phyloP scores from a whole-genome alignment of 805 yeast species.

The Brettanomyces naardenensis region DNA sequence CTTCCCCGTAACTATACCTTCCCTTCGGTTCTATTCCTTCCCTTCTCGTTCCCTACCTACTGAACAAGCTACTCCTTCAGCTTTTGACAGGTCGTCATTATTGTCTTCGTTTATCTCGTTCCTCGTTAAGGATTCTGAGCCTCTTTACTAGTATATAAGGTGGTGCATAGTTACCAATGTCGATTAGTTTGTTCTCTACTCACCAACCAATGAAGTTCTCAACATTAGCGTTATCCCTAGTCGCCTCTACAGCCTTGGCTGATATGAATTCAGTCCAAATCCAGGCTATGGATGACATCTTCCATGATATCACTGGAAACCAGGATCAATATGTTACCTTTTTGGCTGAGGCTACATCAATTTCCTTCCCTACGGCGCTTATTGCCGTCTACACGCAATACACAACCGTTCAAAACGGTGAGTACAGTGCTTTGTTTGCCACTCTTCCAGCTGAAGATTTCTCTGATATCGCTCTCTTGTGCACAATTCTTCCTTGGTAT shows the following conservation, averaged over 20 bases:
- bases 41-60: too few species aligned
- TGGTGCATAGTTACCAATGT: too few species aligned
- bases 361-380: constrained; percentile 10
- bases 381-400: constrained; percentile 18
- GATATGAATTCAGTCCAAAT: too few species aligned
- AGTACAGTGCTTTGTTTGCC: constrained; percentile 29
- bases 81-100: too few species aligned
- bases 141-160: too few species aligned
- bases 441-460: constrained; percentile 4
- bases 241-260: constrained; percentile 1
- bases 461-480: constrained; percentile 6
- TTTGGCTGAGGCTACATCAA: constrained; percentile 4
- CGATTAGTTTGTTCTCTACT: too few species aligned
- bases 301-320: constrained; percentile 9
- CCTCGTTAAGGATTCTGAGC: too few species aligned
- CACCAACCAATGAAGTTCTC: background rate
- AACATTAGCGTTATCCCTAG: background rate
- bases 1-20: too few species aligned
- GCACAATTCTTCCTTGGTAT: constrained; percentile 20
- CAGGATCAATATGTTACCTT: constrained; percentile 9
- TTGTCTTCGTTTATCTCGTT: too few species aligned
- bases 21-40: too few species aligned
- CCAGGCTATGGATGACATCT: constrained; percentile 6
- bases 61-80: too few species aligned
- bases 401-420: constrained; percentile 28